phyloP scores from a whole-genome alignment of 495 filamentous ascomycete species.

The Penicillium samsonianum region DNA sequence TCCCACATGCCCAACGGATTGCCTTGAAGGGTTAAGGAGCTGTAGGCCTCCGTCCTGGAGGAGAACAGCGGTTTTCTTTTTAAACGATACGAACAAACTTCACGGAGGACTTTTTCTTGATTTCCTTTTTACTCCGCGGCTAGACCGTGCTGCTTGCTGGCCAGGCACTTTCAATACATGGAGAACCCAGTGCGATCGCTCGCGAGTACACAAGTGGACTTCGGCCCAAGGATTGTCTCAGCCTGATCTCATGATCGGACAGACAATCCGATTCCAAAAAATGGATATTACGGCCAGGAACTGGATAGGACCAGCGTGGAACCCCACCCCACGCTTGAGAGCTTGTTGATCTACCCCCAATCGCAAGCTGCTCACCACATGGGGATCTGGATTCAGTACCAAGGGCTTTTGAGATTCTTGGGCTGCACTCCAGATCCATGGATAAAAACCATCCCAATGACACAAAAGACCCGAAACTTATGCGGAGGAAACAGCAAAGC shows the following conservation, averaged over 20 bases:
- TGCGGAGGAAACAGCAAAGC: conserved; percentile 9
- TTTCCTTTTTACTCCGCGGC: conserved; percentile 4
- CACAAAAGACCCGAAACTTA: conserved; percentile 11
- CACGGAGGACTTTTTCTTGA: conserved; percentile 4
- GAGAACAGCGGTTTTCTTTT: neutral
- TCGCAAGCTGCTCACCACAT: conserved; percentile 2
- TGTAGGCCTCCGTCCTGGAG: conserved; percentile 4
- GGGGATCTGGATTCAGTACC: neutral
- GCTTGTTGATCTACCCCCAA: conserved; percentile 4
- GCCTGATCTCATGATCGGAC: neutral
- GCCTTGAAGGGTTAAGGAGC: conserved; percentile 29
- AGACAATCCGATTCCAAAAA: neutral
- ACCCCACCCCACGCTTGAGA: neutral
- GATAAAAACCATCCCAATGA: conserved; percentile 1
- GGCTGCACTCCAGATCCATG: neutral
- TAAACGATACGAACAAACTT: conserved; percentile 2
- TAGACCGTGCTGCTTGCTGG: conserved; percentile 8
- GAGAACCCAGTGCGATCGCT: conserved; percentile 6
- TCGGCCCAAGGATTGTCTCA: conserved; percentile 6
- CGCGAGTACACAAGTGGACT: neutral
- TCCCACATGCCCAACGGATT: conserved; percentile 39
- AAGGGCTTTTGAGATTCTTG: neutral
- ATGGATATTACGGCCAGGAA: conserved; percentile 4
- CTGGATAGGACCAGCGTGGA: conserved; percentile 11
- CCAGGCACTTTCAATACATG: conserved; percentile 6